Base-by-base conservation (phyloP, 2,329 filamentous ascomycete species). In the Calonectria fujianensis region DNA sequence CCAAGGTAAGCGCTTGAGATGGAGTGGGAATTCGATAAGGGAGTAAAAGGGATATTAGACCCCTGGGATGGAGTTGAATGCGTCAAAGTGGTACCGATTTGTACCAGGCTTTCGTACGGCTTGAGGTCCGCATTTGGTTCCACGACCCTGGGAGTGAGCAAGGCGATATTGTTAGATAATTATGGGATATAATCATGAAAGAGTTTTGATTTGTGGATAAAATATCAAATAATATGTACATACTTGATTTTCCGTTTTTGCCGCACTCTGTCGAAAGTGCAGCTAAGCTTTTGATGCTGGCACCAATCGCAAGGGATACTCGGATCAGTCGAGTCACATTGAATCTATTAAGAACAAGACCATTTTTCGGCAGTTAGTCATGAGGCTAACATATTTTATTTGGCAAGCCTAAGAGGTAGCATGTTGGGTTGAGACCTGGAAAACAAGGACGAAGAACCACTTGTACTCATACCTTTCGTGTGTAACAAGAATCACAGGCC, bases 401-500 rank as follows among this genome's bases (percentile, higher is more conserved):
- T 51, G 1, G 11, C 10, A 27, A 27, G 4, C 32, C 32, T 35
- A 8, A 35, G 7, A 35, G 6, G 32, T 10, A 35, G 32, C 6
- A 35, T 35, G 32, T 10, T 35, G 32, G 9, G 32, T 10, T 35
- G 32, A 35, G 9, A 35, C 9, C 32, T 35, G 10, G 32, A 35
- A 35, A 35, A 35, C 32, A 10, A 35, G 7, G 4, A 51, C 20
- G 24, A 51, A 27, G 45, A 27, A 50, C 20, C 20, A 24, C 6
- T 11, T 27, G 20, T 51, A 32, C 32, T 6, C 50, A 14, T 52
- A 52, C 50, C 24, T 52, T 52, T 29, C 50, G 50, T 29, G 50
- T 8, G 50, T 52, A 52, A 29, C 50, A 52, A 29, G 50, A 52
- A 52, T 52, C 50, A 52, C 50, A 52, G 16, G 50, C 50, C 5